Evolutionary conservation across 2,329 filamentous ascomycete genomes (phyloP), one percentile per base, ranked within the genome.

Genomic region (Trichophyton mentagrophytes): DNA sequence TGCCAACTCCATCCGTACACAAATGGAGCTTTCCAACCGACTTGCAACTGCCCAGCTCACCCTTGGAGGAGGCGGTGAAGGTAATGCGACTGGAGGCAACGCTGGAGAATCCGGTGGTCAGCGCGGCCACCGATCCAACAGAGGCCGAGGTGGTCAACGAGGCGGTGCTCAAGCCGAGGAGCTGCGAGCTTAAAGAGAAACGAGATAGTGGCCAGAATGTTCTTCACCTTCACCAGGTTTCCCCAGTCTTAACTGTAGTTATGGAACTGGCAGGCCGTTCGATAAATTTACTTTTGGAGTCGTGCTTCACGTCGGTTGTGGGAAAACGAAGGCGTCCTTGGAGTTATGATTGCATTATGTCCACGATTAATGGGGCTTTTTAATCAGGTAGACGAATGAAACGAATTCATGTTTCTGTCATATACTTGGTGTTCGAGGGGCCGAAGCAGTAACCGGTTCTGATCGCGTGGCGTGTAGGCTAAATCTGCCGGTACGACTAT

Each of bases 1-100:
- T 66, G 90, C 93, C 74, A 99, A 97, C 82, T 96, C 90, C 67
- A 96, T 97, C 78, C 90, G 92, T 76, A 97, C 92, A 68, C 93
- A 99, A 80, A 96, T 99, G 79, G 93, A 97, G 72, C 85, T 99
- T 62, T 95, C 91, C 66, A 95, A 97, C 82, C 85, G 92, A 65
- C 80, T 99, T 71, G 92, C 92, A 60, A 93, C 85, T n/a, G 85
- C 87, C 65, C 82, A 82, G 68, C 79, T 91, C 61, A 82, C 79
- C 9, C 76, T 82, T 66, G 80, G 79, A 63, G 76, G 77, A n/a
- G 76, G 76, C 15, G 76, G 76, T 55, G 78, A 80, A 64, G 72
- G 67, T 38, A 68, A 69, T 56, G 62, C 66, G n/a, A 44, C 61
- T 17, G 60, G 57, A 36, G 33, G 33, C 33, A 62, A 59, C 49